Conservation (phyloP, 2,329 filamentous ascomycete species). For the Juglanconis oblonga region DNA sequence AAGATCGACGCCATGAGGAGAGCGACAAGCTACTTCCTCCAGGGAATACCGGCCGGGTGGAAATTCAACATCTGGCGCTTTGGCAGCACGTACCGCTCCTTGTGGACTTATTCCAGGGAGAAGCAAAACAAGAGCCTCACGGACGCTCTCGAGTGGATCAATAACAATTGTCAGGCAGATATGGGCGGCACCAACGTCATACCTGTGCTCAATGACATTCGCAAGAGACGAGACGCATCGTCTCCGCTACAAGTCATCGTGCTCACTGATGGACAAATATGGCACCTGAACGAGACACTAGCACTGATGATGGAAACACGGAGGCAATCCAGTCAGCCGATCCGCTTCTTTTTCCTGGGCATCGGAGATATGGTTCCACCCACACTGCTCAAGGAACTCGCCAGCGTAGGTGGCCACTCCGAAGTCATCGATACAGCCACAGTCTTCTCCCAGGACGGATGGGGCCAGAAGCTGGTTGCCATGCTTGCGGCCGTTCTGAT, state of each 20-base stretch:
- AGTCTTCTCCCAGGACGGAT: conserved; percentile 14
- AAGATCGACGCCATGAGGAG: conserved; percentile 46
- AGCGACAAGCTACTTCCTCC: conserved; percentile 55
- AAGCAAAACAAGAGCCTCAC: conserved; percentile 40
- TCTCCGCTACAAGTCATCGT: conserved; percentile 47
- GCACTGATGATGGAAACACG: conserved; percentile 42
- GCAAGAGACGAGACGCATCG: conserved; percentile 37
- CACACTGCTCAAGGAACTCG: conserved; percentile 56
- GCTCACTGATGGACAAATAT: conserved; percentile 55
- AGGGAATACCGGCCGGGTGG: conserved; percentile 44
- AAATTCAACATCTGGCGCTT: conserved; percentile 49
- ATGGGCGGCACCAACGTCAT: conserved; percentile 55
- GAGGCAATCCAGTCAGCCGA: conserved; percentile 35
- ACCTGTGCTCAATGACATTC: conserved; percentile 41
- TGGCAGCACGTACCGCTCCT: conserved; percentile 28
- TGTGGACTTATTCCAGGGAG: conserved; percentile 10
- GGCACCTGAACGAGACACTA: conserved; percentile 46
- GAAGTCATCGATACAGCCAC: conserved; percentile 20
- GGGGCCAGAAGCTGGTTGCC: conserved; percentile 20
- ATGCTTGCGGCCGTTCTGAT: conserved; percentile 19
- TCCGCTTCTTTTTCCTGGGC: conserved; percentile 56
- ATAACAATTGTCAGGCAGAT: conserved; percentile 36
- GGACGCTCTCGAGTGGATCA: conserved; percentile 27
- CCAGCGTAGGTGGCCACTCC: conserved; percentile 52
- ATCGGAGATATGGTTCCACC: conserved; percentile 54